A percentile compares a stretch with the other conserved stretches of the same genome.
Evolutionary conservation across 805 yeast species (phyloP).

Genomic region (Lipomyces yamanashiensis): DNA sequence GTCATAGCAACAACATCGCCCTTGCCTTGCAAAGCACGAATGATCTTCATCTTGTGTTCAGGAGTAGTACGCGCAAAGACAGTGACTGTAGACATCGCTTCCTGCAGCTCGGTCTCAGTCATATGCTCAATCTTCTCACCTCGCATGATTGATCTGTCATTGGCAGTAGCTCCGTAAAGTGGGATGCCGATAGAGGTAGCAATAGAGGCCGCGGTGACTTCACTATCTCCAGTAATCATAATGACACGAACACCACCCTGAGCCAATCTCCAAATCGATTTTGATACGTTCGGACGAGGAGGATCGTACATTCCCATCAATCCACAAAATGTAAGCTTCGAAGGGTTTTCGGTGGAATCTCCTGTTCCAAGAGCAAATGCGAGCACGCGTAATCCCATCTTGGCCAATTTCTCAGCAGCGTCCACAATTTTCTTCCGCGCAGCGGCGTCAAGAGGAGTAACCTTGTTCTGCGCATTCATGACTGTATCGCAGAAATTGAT

Average conservation of each 20-base stretch:
- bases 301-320: slow-evolving; percentile 97
- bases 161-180: slow-evolving; percentile 49
- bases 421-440: slow-evolving; percentile 54
- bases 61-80: slow-evolving; percentile 96
- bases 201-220: slow-evolving; percentile 81
- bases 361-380: slow-evolving; percentile 58
- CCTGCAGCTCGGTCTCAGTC: slow-evolving; percentile 70
- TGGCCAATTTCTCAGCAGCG: slow-evolving; percentile 68
- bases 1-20: slow-evolving; percentile 99
- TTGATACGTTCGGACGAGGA: slow-evolving; percentile 84
- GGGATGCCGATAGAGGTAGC: slow-evolving; percentile 93
- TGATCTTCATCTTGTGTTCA: slow-evolving; percentile 88
- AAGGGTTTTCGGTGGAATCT: slow-evolving; percentile 52
- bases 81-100: slow-evolving; percentile 78
- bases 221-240: slow-evolving; percentile 96
- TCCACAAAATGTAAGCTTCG: slow-evolving; percentile 77
- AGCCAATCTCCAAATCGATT: slow-evolving; percentile 73
- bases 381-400: slow-evolving; percentile 71
- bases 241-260: slow-evolving; percentile 97
- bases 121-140: slow-evolving; percentile 83
- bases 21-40: slow-evolving; percentile 87
- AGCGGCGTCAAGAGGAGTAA: slow-evolving; percentile 61
- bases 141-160: slow-evolving; percentile 68
- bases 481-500: slow-evolving; percentile 53
- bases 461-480: slow-evolving; percentile 63